Percentiles rank a stretch among this genome's conserved stretches.
Evolutionary conservation across 495 filamentous ascomycete species (phyloP).

Genomic region (Neurospora africana): DNA sequence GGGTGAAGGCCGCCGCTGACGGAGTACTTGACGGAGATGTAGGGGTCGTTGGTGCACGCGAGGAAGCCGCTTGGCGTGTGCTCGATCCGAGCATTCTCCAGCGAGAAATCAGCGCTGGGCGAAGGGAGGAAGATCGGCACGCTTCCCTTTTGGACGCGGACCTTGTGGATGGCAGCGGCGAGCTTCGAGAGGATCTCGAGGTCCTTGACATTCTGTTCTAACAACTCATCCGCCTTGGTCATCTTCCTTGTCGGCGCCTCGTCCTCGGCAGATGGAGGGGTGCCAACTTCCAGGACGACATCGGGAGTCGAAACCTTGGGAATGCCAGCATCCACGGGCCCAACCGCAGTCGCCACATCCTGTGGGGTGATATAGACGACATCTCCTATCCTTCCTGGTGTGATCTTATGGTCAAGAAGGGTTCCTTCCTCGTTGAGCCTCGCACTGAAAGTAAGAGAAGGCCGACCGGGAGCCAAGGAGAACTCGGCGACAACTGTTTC

Average conservation of each 20-base stretch:
- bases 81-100: slow-evolving; percentile 14
- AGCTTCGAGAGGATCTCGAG: slow-evolving; percentile 26
- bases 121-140: slow-evolving; percentile 25
- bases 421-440: slow-evolving; percentile 52
- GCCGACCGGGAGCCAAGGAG: slow-evolving; percentile 56
- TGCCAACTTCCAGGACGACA: slow-evolving; percentile 23
- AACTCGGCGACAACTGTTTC: slow-evolving; percentile 48
- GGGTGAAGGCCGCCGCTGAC: slow-evolving; percentile 6
- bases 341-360: slow-evolving; percentile 41
- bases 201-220: slow-evolving; percentile 17
- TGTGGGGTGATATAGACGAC: slow-evolving; percentile 64
- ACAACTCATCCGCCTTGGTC: slow-evolving; percentile 24
- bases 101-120: slow-evolving; percentile 22
- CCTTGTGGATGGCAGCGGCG: slow-evolving; percentile 22
- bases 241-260: slow-evolving; percentile 20
- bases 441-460: slow-evolving; percentile 74
- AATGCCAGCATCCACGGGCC: slow-evolving; percentile 12
- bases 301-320: background rate
- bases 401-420: slow-evolving; percentile 58
- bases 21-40: slow-evolving; percentile 28
- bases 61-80: slow-evolving; percentile 10
- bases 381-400: slow-evolving; percentile 57
- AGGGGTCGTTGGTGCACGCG: slow-evolving; percentile 25
- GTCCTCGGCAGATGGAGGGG: slow-evolving; percentile 9
- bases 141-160: slow-evolving; percentile 28